Evolutionary conservation across 176 grass and related monocot genomes (phyloP).

Genomic region (Lolium rigidum): DNA sequence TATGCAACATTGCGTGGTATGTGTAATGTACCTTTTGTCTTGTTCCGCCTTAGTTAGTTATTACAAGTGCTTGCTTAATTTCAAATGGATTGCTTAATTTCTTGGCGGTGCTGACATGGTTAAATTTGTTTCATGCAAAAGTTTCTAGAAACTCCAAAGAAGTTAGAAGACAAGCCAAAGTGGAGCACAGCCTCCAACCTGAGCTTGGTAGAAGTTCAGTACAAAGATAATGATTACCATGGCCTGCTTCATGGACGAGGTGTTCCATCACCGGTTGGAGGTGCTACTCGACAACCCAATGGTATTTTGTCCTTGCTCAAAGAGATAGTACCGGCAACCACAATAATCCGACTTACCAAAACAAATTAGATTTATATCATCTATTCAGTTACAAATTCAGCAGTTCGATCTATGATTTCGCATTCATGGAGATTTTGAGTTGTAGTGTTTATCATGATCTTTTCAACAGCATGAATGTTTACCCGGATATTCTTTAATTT

Average conservation of each 20-base stretch:
- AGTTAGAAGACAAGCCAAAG: neutral
- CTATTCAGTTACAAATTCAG: neutral
- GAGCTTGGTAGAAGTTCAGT: neutral
- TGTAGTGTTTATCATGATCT: no score
- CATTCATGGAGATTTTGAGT: no score
- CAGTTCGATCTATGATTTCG: neutral
- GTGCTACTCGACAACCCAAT: neutral
- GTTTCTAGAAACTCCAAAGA: neutral
- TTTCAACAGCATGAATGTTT: no score
- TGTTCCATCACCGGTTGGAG: neutral
- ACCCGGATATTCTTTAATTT: no score
- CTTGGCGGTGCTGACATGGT: neutral
- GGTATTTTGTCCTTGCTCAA: neutral
- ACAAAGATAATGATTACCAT: neutral
- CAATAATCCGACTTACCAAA: neutral
- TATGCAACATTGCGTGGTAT: neutral
- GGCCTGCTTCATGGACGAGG: neutral
- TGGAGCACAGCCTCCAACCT: neutral
- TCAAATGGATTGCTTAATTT: no score
- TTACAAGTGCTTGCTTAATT: no score
- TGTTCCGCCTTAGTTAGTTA: neutral
- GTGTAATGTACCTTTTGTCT: neutral
- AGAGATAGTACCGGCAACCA: neutral
- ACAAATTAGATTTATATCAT: neutral
- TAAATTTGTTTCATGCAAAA: neutral